Evolutionary conservation across 2,329 filamentous ascomycete genomes (phyloP).

Genomic region (Hansfordia pulvinata): DNA sequence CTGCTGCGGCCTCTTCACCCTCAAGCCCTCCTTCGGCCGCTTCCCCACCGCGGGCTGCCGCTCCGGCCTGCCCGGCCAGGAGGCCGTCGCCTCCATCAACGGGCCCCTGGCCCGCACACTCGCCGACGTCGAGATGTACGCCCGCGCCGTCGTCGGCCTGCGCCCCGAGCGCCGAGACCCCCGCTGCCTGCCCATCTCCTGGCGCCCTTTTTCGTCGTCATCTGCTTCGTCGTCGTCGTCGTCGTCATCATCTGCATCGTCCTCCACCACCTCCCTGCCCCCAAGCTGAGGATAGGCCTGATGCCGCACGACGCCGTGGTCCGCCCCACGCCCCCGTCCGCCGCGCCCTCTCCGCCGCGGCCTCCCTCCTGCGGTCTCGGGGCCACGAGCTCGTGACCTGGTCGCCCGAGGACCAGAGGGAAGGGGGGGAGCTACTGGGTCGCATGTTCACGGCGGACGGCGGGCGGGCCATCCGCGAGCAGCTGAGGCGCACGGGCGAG

Average conservation of each 20-base stretch:
- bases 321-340: slow-evolving; percentile 51
- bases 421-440: slow-evolving; percentile 21
- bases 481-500: slow-evolving; percentile 27
- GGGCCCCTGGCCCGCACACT: slow-evolving; percentile 46
- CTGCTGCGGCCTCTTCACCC: slow-evolving; percentile 27
- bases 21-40: slow-evolving; percentile 37
- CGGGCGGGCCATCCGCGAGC: slow-evolving; percentile 22
- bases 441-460: slow-evolving; percentile 36
- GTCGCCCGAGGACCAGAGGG: slow-evolving; percentile 28
- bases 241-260: too few relatives aligned
- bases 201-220: too few relatives aligned
- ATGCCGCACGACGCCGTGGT: slow-evolving; percentile 54
- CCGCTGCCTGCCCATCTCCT: slow-evolving; percentile 44
- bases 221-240: too few relatives aligned
- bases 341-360: slow-evolving; percentile 35
- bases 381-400: slow-evolving; percentile 40
- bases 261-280: slow-evolving; percentile 9
- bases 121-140: slow-evolving; percentile 40
- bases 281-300: slow-evolving; percentile 41
- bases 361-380: slow-evolving; percentile 24
- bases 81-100: slow-evolving; percentile 49
- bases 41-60: slow-evolving; percentile 40
- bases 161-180: slow-evolving; percentile 44
- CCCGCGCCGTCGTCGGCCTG: slow-evolving; percentile 32
- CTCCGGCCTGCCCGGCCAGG: slow-evolving; percentile 50